Conservation (phyloP, 768 basidiomycete species). For the Leccinum fibrillosum region DNA sequence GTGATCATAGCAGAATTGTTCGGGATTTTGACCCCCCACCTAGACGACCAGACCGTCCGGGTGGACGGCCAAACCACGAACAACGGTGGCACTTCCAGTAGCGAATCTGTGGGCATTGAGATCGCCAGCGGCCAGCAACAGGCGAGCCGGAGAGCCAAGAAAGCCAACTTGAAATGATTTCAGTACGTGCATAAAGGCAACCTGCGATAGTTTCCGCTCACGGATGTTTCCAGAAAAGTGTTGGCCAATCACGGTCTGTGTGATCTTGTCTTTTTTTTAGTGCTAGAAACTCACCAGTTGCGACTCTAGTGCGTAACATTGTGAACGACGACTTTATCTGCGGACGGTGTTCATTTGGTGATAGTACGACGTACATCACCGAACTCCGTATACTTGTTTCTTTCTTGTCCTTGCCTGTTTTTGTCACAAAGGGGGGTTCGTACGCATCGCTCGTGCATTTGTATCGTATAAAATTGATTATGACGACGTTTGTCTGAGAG, state of each 20-base stretch:
- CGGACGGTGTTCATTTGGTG: background rate
- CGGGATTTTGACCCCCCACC: constrained; percentile 13
- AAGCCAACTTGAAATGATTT: background rate
- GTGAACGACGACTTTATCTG: background rate
- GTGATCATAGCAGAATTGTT: constrained; percentile 34
- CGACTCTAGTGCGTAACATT: background rate
- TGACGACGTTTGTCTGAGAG: background rate
- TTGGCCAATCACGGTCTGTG: background rate
- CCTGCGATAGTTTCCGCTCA: background rate
- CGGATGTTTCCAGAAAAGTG: background rate
- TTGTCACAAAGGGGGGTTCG: background rate
- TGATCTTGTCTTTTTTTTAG: background rate
- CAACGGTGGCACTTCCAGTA: background rate
- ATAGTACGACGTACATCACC: background rate
- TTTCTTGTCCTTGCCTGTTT: background rate
- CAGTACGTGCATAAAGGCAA: background rate
- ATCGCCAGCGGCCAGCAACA: background rate
- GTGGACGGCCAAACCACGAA: constrained; percentile 6
- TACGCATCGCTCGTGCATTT: background rate
- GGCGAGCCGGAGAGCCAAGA: no score
- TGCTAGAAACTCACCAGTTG: background rate
- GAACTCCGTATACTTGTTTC: background rate
- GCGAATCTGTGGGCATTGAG: background rate
- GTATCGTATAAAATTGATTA: no score
- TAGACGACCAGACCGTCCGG: constrained; percentile 1